A percentile compares a stretch with the other conserved stretches of the same genome.
phyloP scores from a whole-genome alignment of 2,329 filamentous ascomycete species.

The Penicillium sp. region DNA sequence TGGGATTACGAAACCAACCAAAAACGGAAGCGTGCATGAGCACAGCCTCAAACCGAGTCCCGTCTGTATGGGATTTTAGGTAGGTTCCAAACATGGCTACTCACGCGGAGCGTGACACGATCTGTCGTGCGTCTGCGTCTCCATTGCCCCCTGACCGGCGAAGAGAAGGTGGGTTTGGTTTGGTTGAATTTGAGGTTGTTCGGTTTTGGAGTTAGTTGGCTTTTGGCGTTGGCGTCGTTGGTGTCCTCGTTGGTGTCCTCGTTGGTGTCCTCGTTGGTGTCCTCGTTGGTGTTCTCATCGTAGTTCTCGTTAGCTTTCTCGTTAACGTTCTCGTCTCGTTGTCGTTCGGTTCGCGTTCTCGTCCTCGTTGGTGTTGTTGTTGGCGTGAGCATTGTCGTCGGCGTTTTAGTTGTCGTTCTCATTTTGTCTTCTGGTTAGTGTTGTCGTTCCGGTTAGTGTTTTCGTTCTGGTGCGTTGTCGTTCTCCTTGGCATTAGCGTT shows the following conservation, averaged over 20 bases:
- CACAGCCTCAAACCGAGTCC: not conserved
- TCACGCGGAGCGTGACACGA: not conserved
- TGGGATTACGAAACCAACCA: conserved; percentile 1
- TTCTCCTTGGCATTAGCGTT: too few relatives aligned
- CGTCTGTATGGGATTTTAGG: not conserved
- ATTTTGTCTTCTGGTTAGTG: too few relatives aligned
- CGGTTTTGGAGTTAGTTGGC: not conserved
- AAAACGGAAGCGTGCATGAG: not conserved
- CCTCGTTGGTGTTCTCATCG: too few relatives aligned
- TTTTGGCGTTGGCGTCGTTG: not conserved
- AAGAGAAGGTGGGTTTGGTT: not conserved
- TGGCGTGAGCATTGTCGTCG: too few relatives aligned
- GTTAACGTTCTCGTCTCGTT: too few relatives aligned
- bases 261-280: too few relatives aligned
- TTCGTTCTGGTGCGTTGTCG: too few relatives aligned
- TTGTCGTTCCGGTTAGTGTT: too few relatives aligned
- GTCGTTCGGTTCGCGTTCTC: too few relatives aligned
- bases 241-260: too few relatives aligned
- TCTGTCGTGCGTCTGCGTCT: not conserved
- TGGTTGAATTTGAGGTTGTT: not conserved
- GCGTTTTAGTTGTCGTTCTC: not conserved
- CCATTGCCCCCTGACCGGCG: not conserved
- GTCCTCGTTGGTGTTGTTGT: too few relatives aligned
- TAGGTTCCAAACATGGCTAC: not conserved
- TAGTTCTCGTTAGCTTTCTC: too few relatives aligned